phyloP scores from a whole-genome alignment of 2,329 filamentous ascomycete genomes.

The Arthrobotrys entomopaga region DNA sequence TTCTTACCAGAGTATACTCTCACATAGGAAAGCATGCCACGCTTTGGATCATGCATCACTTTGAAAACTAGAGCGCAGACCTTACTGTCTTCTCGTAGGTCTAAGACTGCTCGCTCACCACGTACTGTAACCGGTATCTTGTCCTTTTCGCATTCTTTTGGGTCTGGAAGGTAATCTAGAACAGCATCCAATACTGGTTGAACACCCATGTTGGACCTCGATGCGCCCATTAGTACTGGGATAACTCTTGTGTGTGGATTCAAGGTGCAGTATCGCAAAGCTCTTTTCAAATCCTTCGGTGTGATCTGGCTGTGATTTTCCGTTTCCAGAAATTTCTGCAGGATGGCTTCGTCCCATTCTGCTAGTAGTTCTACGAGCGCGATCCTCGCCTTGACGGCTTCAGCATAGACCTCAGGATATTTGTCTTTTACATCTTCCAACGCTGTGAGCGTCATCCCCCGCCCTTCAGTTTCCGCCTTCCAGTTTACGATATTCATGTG shows the following conservation, averaged over 20 bases:
- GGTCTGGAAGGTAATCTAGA: constrained; percentile 96
- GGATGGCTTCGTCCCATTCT: constrained; percentile 97
- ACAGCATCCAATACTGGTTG: constrained; percentile 97
- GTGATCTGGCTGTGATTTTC: constrained; percentile 79
- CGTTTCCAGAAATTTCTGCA: constrained; percentile 90
- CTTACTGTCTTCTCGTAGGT: constrained; percentile 80
- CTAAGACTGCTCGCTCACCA: constrained; percentile 79
- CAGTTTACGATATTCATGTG: constrained; percentile 89
- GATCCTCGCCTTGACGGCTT: constrained; percentile 71
- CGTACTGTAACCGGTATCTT: constrained; percentile 70
- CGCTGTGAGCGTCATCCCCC: constrained; percentile 79
- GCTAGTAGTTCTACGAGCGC: constrained; percentile 93
- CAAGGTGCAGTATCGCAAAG: constrained; percentile 89
- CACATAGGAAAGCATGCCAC: constrained; percentile 97
- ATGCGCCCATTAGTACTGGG: constrained; percentile 95
- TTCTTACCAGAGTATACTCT: constrained; percentile 96
- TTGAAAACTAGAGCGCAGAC: constrained; percentile 94
- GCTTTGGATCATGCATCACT: constrained; percentile 95
- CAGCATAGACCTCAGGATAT: constrained; percentile 56
- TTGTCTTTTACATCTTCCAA: constrained; percentile 82
- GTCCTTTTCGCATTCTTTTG: constrained; percentile 86
- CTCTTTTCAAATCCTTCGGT: constrained; percentile 85
- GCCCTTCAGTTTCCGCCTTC: constrained; percentile 83
- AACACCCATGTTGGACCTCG: constrained; percentile 90
- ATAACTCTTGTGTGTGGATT: constrained; percentile 85